A percentile compares a stretch with the other conserved stretches of the same genome.
These are phyloP conservation scores for Mycena filopes DNA, from an alignment of 768 basidiomycete genomes.

Conservation along the genomic window DNA sequence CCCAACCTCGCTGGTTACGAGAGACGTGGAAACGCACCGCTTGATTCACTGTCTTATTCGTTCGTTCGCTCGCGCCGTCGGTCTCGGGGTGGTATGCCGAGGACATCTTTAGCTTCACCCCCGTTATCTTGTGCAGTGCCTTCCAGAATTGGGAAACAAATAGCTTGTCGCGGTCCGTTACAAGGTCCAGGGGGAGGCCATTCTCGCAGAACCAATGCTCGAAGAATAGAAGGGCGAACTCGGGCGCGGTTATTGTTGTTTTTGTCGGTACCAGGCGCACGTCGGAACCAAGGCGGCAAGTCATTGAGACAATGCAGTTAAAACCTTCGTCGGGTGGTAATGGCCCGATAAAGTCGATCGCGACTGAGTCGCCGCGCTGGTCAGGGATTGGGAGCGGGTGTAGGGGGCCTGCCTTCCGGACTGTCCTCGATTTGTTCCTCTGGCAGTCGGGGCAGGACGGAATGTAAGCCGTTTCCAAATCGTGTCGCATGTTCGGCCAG, in stretches of 20 bases:
- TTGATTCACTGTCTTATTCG: constrained; percentile 43
- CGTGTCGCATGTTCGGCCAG: background rate
- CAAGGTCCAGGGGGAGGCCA: background rate
- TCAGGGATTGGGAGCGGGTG: background rate
- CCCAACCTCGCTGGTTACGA: constrained; percentile 45
- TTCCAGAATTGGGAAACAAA: background rate
- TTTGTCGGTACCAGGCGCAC: background rate
- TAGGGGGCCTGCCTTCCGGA: background rate
- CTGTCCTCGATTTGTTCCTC: background rate
- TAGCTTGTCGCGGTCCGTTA: background rate
- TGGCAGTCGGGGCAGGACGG: background rate
- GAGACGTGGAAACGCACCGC: constrained; percentile 37
- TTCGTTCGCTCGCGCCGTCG: constrained; percentile 44
- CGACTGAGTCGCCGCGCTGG: background rate
- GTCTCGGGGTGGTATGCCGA: constrained; percentile 49
- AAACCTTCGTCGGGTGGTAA: background rate
- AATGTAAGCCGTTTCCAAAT: background rate
- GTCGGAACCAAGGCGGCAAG: background rate
- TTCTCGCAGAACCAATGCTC: background rate
- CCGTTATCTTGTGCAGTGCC: background rate
- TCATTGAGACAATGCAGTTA: background rate
- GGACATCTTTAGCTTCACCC: constrained; percentile 36
- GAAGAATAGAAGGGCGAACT: background rate
- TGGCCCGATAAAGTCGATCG: background rate
- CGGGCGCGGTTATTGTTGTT: background rate